Conservation (phyloP, 179 eudicot genomes). For the Heliamphora pulchella region DNA sequence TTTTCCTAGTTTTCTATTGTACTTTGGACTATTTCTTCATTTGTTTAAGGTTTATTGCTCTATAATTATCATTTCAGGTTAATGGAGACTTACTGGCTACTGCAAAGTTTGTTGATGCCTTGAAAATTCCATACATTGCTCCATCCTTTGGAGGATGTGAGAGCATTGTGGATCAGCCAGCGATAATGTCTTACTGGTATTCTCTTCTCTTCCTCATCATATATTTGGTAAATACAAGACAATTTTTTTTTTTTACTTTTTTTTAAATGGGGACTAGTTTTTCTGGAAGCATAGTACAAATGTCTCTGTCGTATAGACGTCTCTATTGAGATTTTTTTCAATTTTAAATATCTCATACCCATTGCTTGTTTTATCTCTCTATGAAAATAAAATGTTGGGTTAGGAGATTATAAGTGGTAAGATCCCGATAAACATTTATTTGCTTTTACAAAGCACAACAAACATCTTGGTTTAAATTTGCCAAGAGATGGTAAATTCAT, state of each 20-base stretch:
- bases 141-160: slow-evolving; percentile 98
- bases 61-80: slow-evolving; percentile 38
- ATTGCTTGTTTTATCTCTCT: neutral
- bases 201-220: slow-evolving; percentile 11
- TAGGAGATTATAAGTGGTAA: neutral
- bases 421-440: neutral
- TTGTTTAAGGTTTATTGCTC: neutral
- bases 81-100: slow-evolving; percentile 76
- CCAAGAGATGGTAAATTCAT: neutral
- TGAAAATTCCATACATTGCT: slow-evolving; percentile 90
- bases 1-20: neutral
- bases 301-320: neutral
- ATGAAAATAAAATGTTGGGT: neutral
- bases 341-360: neutral
- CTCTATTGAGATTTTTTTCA: neutral
- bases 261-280: neutral
- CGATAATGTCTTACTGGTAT: slow-evolving; percentile 98
- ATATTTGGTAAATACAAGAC: neutral
- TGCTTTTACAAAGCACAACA: neutral
- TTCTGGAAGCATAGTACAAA: neutral
- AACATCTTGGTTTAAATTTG: neutral
- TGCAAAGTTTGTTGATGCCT: slow-evolving; percentile 58
- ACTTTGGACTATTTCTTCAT: neutral
- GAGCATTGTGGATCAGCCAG: slow-evolving; percentile 97
- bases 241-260: no score